phyloP scores from a whole-genome alignment of 2,329 filamentous ascomycete genomes.

The Aspergillus brunneoviolaceus region DNA sequence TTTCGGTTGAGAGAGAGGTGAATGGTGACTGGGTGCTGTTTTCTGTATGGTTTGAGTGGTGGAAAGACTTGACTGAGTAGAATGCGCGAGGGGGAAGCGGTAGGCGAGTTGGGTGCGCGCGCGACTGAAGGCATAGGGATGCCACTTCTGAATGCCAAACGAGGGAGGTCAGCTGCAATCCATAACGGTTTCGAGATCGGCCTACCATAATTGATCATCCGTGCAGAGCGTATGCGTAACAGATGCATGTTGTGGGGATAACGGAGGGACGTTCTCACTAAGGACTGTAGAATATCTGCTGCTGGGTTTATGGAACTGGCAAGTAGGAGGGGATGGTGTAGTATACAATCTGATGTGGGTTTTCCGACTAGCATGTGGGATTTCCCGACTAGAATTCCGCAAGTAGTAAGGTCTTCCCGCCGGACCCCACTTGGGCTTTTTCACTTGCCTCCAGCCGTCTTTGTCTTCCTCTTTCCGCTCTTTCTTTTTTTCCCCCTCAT shows the following conservation, averaged over 20 bases:
- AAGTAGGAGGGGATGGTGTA: not conserved
- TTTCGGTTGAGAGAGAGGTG: not conserved
- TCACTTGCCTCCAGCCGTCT: too few relatives aligned
- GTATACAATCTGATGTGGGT: not conserved
- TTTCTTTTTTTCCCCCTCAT: too few relatives aligned
- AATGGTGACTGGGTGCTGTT: not conserved
- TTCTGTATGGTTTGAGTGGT: not conserved
- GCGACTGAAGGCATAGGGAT: not conserved
- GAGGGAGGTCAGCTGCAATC: too few relatives aligned
- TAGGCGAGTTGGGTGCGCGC: not conserved
- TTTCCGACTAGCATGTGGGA: not conserved
- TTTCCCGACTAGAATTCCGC: not conserved
- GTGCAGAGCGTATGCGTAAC: too few relatives aligned
- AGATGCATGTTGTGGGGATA: too few relatives aligned
- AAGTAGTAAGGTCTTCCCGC: not conserved
- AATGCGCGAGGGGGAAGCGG: not conserved
- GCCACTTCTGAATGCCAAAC: too few relatives aligned
- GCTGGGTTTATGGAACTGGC: too few relatives aligned
- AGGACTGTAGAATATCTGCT: too few relatives aligned
- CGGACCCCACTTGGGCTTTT: not conserved
- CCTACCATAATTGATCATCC: too few relatives aligned
- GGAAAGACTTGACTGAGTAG: not conserved
- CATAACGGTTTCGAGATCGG: too few relatives aligned
- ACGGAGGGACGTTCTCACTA: too few relatives aligned
- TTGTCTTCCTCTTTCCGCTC: too few relatives aligned